Percentiles rank a stretch among this genome's conserved stretches.
phyloP scores from a whole-genome alignment of 768 basidiomycete species.

The Pisolithus sp. region DNA sequence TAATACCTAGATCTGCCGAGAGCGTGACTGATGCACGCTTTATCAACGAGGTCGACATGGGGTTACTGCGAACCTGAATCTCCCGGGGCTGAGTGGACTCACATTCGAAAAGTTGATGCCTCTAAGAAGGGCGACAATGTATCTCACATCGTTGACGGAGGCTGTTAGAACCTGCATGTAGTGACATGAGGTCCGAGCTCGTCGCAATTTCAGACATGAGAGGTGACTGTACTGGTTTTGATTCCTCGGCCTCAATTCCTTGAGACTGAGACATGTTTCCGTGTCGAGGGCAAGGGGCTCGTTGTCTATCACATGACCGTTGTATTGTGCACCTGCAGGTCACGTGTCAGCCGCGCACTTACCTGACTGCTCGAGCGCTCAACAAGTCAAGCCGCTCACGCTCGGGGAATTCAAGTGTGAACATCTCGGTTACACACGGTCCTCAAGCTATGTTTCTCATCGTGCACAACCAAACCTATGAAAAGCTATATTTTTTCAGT shows the following conservation, averaged over 20 bases:
- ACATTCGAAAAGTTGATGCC: constrained; percentile 81
- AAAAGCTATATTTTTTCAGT: constrained; percentile 16
- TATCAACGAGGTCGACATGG: constrained; percentile 7
- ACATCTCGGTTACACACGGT: background rate
- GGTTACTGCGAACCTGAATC: constrained; percentile 1
- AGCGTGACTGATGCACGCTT: constrained; percentile 74
- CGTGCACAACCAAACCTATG: constrained; percentile 33
- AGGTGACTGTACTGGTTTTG: constrained; percentile 14
- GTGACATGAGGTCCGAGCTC: background rate
- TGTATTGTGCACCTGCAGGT: too few species aligned
- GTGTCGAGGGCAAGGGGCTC: background rate
- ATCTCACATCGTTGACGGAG: constrained; percentile 75
- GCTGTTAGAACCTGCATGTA: constrained; percentile 51
- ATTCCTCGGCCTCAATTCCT: constrained; percentile 17
- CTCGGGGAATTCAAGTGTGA: too few species aligned
- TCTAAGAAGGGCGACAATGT: constrained; percentile 70
- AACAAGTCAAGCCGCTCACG: too few species aligned
- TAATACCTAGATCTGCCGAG: constrained; percentile 56
- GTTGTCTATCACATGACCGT: constrained; percentile 13
- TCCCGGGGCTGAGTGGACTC: constrained; percentile 22
- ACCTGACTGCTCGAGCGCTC: too few species aligned
- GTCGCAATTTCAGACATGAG: background rate
- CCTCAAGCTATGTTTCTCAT: constrained; percentile 19
- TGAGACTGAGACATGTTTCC: constrained; percentile 18
- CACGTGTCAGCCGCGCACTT: background rate